A percentile compares a stretch with the other conserved stretches of the same genome.
These are phyloP conservation scores for Chaetomium cochliodes DNA, from an alignment of 495 filamentous ascomycete species.

Conservation along the genomic window DNA sequence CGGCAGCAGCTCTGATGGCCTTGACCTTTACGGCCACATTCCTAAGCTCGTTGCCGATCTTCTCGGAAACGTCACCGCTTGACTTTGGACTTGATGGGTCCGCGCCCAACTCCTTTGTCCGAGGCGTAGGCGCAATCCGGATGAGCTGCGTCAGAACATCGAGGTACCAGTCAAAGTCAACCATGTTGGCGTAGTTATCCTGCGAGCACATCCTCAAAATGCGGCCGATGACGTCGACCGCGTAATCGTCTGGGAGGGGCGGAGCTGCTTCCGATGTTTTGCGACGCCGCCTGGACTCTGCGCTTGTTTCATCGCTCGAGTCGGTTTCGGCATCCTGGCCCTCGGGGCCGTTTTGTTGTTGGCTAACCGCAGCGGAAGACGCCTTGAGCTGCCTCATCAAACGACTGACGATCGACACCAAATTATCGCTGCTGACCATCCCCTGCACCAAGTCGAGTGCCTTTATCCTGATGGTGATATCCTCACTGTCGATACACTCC, in stretches of 20 bases:
- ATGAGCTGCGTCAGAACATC: constrained; percentile 79
- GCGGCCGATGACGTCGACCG: constrained; percentile 68
- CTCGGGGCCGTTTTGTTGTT: constrained; percentile 33
- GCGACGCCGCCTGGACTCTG: constrained; percentile 38
- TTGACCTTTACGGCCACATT: constrained; percentile 91
- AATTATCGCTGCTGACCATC: constrained; percentile 83
- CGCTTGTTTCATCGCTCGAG: constrained; percentile 59
- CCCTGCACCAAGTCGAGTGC: constrained; percentile 86
- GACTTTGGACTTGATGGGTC: constrained; percentile 44
- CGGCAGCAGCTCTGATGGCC: constrained; percentile 70
- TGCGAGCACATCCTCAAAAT: constrained; percentile 90
- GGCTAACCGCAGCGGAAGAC: constrained; percentile 41
- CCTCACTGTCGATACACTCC: constrained; percentile 89
- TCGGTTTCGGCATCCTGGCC: constrained; percentile 51
- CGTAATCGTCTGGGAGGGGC: constrained; percentile 77
- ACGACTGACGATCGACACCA: constrained; percentile 79
- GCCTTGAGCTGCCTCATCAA: constrained; percentile 77
- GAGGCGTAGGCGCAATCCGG: constrained; percentile 59
- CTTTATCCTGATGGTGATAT: constrained; percentile 93
- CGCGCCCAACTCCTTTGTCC: constrained; percentile 35
- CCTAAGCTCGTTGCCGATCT: constrained; percentile 79
- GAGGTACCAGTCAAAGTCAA: constrained; percentile 97
- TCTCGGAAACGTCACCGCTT: constrained; percentile 57
- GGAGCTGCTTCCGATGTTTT: constrained; percentile 40
- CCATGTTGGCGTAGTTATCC: constrained; percentile 78